These are phyloP conservation scores for Silene vulgaris DNA, from an alignment of 179 eudicot genomes.

Conservation along the genomic window DNA sequence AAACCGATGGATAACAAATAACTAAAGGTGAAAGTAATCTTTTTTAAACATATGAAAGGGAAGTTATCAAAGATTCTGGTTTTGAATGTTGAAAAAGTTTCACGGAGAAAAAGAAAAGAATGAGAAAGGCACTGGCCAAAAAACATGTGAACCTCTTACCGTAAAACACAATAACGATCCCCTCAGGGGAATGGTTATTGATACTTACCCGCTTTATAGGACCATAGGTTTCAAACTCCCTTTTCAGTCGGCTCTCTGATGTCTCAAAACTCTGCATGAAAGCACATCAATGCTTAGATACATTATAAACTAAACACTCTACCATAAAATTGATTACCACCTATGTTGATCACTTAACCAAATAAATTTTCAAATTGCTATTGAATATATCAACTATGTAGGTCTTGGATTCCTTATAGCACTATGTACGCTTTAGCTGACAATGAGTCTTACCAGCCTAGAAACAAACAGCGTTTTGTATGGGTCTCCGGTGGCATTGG, in stretches of 20 bases:
- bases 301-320: neutral
- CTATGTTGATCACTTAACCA: neutral
- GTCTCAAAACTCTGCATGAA: constrained; percentile 83
- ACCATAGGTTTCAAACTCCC: constrained; percentile 99
- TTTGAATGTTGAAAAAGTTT: neutral
- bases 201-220: constrained; percentile 99
- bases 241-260: constrained; percentile 92
- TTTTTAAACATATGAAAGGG: neutral
- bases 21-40: neutral
- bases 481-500: constrained; percentile 85
- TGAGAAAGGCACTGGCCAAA: neutral
- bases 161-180: constrained; percentile 64
- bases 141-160: constrained; percentile 52
- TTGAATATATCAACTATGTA: neutral
- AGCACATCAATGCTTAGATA: constrained; percentile 11
- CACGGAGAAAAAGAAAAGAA: neutral
- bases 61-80: neutral
- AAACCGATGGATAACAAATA: neutral
- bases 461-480: constrained; percentile 95
- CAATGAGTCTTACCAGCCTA: constrained; percentile 64
- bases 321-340: neutral
- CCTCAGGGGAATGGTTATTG: constrained; percentile 42
- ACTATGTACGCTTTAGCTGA: neutral
- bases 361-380: neutral
- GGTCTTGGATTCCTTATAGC: neutral